Evolutionary conservation across 768 basidiomycete species (phyloP), one percentile per base, ranked within the genome.

Genomic region (Crepidotus variabilis): DNA sequence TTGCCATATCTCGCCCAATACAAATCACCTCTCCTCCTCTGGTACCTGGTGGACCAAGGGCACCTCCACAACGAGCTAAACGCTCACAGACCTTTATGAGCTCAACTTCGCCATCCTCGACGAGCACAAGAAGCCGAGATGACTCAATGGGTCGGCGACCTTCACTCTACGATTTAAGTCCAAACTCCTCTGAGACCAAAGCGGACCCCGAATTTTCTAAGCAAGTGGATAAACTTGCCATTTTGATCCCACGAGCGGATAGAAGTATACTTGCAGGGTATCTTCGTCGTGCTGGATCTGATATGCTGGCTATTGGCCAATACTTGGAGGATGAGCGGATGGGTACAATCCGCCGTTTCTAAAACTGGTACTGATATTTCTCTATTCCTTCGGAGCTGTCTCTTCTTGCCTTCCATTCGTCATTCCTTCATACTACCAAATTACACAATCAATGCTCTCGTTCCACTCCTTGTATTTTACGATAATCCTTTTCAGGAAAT

Each of bases 301-400:
- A 91, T 69, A 87, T 92, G 45, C 73, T 90, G 45, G 91, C 91
- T n/a, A 90, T 93, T 62, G 89, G 89, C 14, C 87, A 90, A 65
- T 93, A 90, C 67, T 74, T 93, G 10, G 90, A 91, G 60, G 91
- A 93, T 60, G 88, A 91, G 67, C 87, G 86, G 73, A 88, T 86
- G 63, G 89, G 89, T 32, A 78, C 74, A 47, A 66, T 91, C 49
- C 75, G 76, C 34, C 51, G 45, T 47, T 54, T 21, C 36, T 59
- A 23, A 58, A 43, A 39, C 39, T 6, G 36, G 36, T 24, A 4
- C 18, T 3, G 4, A 11, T 43, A 43, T 43, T 43, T 11, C 18
- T 16, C 18, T 14, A 14, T 3, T 16, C 39, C 18, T 43, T 20
- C 13, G 39, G 39, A 20, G 18, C 39, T 43, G 5, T 43, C 18